Evolutionary conservation across 2,329 filamentous ascomycete species (phyloP), one percentile per base, ranked within the genome.

Genomic region (Waltergamsia citrina): DNA sequence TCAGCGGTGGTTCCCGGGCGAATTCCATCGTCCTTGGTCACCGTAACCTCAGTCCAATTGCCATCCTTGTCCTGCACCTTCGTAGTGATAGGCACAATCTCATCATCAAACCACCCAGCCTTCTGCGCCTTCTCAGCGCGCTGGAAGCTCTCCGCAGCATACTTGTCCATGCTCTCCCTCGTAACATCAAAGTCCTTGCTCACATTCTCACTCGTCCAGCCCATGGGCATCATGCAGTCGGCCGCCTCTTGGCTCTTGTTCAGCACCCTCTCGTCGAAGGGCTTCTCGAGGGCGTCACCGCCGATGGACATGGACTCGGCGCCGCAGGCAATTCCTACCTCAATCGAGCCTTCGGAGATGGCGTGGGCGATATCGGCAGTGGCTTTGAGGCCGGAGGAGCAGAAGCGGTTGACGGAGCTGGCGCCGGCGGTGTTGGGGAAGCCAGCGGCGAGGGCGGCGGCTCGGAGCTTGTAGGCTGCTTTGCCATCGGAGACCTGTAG

Each of bases 191-290:
- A 96, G 63, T 96, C 92, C 32, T 77, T 77, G 48, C 81, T 86
- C 19, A 98, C 87, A 54, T 96, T 96, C 68, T 98, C 92, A 39
- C 82, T 90, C 3, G 92, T 98, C 75, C 94, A 93, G 16, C 92
- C 92, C 92, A 98, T 98, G 45, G 90, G 84, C 70, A 87, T 76
- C 76, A 90, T 76, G 69, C 87, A 92, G 63, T 96, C 90, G 30
- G 60, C 60, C 1, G 86, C 74, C 53, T 95, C 85, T 54, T 86
- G 81, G 62, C 72, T 82, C 50, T 70, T 64, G 46, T 64, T 56
- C 30, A 85, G 64, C 39, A 96, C 77, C 42, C 81, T 78, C 43
- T 81, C 77, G 56, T 86, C 79, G 60, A 95, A 92, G 4, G 83
- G 79, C 42, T 74, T 60, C 29, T 78, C 74, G 24, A 86, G 69